Conservation (phyloP, 352 stramenopile species). For the Phytopythium vexans region DNA sequence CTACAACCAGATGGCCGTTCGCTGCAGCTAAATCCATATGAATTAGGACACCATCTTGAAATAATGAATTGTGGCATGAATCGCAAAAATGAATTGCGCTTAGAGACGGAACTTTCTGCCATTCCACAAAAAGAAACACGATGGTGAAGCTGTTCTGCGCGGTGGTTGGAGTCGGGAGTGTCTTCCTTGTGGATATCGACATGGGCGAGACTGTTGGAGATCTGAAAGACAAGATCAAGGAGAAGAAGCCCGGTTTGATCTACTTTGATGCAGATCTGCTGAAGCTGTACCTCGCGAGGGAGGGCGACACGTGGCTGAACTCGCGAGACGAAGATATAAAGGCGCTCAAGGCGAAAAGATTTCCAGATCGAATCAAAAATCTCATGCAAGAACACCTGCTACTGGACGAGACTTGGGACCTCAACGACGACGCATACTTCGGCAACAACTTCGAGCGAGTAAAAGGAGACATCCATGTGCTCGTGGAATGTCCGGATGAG, state of each 20-base stretch:
- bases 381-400: no score
- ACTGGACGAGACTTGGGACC: conserved; percentile 6
- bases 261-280: conserved; percentile 10
- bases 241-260: conserved; percentile 7
- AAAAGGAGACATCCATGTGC: conserved; percentile 15
- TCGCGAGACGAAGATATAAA: conserved; percentile 5
- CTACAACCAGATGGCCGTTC: no score
- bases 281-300: conserved; percentile 26
- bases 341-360: conserved; percentile 5
- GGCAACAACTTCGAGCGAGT: conserved; percentile 12
- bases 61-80: no score
- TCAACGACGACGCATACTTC: conserved; percentile 18
- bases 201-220: conserved; percentile 9
- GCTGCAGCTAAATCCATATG: no score
- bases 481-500: conserved; percentile 14
- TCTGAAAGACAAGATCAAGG: conserved; percentile 28
- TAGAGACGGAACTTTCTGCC: no score
- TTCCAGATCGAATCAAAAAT: conserved; percentile 10
- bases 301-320: conserved; percentile 16
- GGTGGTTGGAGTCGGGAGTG: conserved; percentile 11
- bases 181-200: conserved; percentile 18
- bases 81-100: no score
- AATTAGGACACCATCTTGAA: no score
- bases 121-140: no score
- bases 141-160: conserved; percentile 15